These are phyloP conservation scores for Chrysochromulina tobinii DNA, from an alignment of 78 protist genomes.

Conservation along the genomic window DNA sequence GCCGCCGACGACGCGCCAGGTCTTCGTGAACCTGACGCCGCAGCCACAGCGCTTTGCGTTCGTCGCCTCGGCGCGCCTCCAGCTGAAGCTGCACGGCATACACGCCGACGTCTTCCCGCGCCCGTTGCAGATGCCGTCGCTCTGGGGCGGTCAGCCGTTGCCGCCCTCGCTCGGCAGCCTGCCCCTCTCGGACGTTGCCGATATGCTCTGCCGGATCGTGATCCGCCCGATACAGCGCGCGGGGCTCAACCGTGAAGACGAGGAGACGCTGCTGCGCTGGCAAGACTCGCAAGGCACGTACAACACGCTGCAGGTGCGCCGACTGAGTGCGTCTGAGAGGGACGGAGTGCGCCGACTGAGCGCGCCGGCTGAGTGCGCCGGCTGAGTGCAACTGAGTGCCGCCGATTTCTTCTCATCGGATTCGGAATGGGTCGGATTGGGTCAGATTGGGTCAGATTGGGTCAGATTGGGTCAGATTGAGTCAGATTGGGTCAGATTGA, in stretches of 20 bases:
- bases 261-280: neutral
- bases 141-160: no score
- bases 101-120: neutral
- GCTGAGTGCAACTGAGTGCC: no score
- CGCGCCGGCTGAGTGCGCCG: no score
- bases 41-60: constrained; percentile 1
- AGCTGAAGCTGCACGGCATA: neutral
- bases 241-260: neutral
- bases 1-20: neutral
- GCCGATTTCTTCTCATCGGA: no score
- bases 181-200: neutral
- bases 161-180: no score
- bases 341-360: no score
- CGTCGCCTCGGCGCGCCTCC: constrained; percentile 3
- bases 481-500: no score
- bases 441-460: no score
- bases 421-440: no score
- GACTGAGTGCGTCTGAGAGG: no score
- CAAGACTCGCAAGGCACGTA: neutral
- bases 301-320: no score
- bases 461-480: no score
- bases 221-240: neutral
- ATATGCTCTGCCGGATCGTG: neutral
- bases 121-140: neutral
- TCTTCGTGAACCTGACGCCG: neutral